Percentiles rank a stretch among this genome's conserved stretches.
Conservation (phyloP, 352 stramenopile species). For the Pythium sp. region DNA sequence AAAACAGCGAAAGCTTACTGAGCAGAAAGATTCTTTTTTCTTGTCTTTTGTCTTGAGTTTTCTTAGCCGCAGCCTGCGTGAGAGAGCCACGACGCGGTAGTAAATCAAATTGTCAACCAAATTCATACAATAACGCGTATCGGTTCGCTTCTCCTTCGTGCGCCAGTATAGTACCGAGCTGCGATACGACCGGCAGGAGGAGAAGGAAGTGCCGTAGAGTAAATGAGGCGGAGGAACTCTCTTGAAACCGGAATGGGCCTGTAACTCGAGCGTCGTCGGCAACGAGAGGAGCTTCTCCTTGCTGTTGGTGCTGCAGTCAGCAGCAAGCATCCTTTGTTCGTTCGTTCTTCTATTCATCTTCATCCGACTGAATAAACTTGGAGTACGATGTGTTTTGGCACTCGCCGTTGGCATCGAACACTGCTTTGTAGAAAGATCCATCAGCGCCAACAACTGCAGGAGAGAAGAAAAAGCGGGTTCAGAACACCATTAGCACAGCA, state of each 20-base stretch:
- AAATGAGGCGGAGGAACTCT: neutral
- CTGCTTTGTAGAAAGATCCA: conserved; percentile 87
- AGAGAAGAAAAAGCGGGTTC: conserved; percentile 15
- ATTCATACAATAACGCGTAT: conserved; percentile 21
- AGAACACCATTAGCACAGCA: neutral
- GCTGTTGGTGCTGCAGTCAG: conserved; percentile 1
- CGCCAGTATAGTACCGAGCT: neutral
- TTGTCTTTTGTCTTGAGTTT: conserved; percentile 4
- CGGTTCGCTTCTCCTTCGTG: neutral
- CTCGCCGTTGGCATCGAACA: conserved; percentile 85
- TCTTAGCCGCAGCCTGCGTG: neutral
- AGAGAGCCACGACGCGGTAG: conserved; percentile 3
- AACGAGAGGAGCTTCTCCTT: neutral
- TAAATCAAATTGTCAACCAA: conserved; percentile 16
- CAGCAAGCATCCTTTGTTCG: neutral
- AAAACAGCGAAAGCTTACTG: neutral
- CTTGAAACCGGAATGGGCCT: neutral
- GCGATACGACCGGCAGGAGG: neutral
- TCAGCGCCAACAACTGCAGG: conserved; percentile 78
- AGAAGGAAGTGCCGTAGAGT: neutral
- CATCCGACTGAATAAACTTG: conserved; percentile 88
- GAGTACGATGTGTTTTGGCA: conserved; percentile 90
- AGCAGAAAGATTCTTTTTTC: conserved; percentile 3
- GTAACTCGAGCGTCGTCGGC: neutral
- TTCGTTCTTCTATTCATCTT: conserved; percentile 67